Evolutionary conservation across 2,329 filamentous ascomycete genomes (phyloP).

Genomic region (Claviceps spartinae): DNA sequence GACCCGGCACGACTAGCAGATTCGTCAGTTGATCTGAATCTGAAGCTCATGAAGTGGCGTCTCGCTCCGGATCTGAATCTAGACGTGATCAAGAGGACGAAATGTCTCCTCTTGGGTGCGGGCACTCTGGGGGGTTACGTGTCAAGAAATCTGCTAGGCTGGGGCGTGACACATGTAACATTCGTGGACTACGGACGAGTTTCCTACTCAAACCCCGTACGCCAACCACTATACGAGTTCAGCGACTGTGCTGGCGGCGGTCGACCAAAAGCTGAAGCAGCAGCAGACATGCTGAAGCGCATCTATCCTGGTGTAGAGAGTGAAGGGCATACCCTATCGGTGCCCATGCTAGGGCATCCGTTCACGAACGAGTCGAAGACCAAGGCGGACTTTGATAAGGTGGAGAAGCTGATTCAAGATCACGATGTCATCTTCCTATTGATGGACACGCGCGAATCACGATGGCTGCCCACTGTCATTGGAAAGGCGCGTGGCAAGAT

Average conservation of each 20-base stretch:
- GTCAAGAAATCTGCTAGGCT: constrained; percentile 79
- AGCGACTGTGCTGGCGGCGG: constrained; percentile 79
- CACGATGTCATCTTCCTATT: constrained; percentile 94
- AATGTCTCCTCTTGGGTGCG: constrained; percentile 79
- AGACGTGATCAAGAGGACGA: constrained; percentile 77
- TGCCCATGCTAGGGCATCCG: constrained; percentile 92
- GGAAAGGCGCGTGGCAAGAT: constrained; percentile 87
- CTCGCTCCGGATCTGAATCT: constrained; percentile 81
- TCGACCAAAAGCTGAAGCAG: constrained; percentile 66
- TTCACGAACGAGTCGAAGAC: constrained; percentile 59
- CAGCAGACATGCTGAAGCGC: constrained; percentile 64
- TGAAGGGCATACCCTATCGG: constrained; percentile 65
- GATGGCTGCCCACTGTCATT: constrained; percentile 94
- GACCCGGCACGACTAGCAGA: constrained; percentile 79
- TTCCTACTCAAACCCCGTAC: constrained; percentile 91
- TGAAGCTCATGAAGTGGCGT: constrained; percentile 98
- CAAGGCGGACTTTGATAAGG: constrained; percentile 58
- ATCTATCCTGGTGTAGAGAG: constrained; percentile 88
- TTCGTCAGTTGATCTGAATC: constrained; percentile 86
- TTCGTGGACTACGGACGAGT: constrained; percentile 91
- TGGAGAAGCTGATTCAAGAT: constrained; percentile 61
- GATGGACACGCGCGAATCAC: constrained; percentile 88
- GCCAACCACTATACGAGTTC: constrained; percentile 85
- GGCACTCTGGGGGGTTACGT: constrained; percentile 93
- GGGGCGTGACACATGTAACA: constrained; percentile 90